These are phyloP conservation scores for Vitellaria paradoxa DNA, from an alignment of 179 eudicot species.

Conservation along the genomic window DNA sequence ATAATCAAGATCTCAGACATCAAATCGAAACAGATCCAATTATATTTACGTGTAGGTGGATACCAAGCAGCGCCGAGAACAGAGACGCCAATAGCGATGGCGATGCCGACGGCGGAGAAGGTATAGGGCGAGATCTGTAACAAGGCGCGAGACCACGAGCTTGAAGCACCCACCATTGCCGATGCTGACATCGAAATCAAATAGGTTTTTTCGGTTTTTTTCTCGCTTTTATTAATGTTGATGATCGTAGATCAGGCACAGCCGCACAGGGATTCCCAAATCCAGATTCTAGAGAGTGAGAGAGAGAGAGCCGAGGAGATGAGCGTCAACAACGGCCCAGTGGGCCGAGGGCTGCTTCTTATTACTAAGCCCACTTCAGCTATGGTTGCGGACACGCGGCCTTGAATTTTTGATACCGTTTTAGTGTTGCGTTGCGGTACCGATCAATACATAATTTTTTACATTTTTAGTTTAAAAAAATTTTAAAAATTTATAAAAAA, in stretches of 20 bases:
- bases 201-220: not conserved
- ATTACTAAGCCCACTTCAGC: too few relatives aligned
- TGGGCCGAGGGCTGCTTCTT: too few relatives aligned
- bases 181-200: not conserved
- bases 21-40: too few relatives aligned
- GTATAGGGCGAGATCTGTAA: conserved; percentile 85
- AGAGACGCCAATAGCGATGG: conserved; percentile 82
- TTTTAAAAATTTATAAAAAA: too few relatives aligned
- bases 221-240: not conserved
- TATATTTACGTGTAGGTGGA: too few relatives aligned
- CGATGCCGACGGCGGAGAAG: conserved; percentile 78
- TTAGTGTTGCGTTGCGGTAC: too few relatives aligned
- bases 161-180: conserved; percentile 35
- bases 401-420: too few relatives aligned
- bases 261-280: not conserved
- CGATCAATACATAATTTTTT: too few relatives aligned
- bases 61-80: conserved; percentile 92
- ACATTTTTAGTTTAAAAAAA: too few relatives aligned
- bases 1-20: not conserved
- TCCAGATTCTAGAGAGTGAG: not conserved
- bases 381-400: too few relatives aligned
- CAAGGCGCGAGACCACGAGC: conserved; percentile 74
- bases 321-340: too few relatives aligned
- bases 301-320: not conserved
- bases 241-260: not conserved